Percentiles rank a stretch among this genome's conserved stretches.
phyloP scores from a whole-genome alignment of 2,329 filamentous ascomycete genomes.

The Microascus cirrosus region DNA sequence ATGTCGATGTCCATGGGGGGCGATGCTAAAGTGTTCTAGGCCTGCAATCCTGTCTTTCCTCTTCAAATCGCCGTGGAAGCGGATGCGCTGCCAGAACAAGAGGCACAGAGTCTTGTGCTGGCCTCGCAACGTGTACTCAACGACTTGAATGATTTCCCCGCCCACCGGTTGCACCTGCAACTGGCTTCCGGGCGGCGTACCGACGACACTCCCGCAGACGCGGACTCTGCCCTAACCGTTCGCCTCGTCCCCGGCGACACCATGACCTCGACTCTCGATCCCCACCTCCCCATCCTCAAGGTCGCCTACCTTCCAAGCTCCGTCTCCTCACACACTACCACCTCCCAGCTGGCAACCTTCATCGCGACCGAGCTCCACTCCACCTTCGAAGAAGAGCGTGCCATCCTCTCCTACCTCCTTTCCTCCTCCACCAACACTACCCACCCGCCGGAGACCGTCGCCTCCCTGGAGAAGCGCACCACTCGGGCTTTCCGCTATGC shows the following conservation, averaged over 20 bases:
- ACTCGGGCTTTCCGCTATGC: conserved; percentile 85
- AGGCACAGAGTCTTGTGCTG: conserved; percentile 63
- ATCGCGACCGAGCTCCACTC: conserved; percentile 68
- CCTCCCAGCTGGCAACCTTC: conserved; percentile 61
- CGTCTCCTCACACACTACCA: conserved; percentile 50
- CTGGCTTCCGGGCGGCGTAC: conserved; percentile 16
- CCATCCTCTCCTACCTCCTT: conserved; percentile 67
- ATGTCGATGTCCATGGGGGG: background rate
- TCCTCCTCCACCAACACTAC: conserved; percentile 36
- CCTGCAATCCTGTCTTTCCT: conserved; percentile 80
- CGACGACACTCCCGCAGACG: conserved; percentile 16
- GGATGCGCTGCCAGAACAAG: conserved; percentile 49
- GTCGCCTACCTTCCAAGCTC: conserved; percentile 65
- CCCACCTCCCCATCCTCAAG: conserved; percentile 61
- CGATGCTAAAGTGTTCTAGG: conserved; percentile 24
- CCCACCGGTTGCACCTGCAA: conserved; percentile 60
- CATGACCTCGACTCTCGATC: conserved; percentile 48
- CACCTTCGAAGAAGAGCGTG: conserved; percentile 79
- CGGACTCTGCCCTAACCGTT: conserved; percentile 52
- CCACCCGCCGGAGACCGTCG: conserved; percentile 38
- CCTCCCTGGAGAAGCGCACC: conserved; percentile 55
- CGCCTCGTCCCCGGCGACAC: conserved; percentile 55
- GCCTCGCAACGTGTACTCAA: conserved; percentile 81
- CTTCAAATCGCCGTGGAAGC: conserved; percentile 71
- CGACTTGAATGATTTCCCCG: conserved; percentile 74